A percentile compares a stretch with the other conserved stretches of the same genome.
Evolutionary conservation across 208 protist genomes (phyloP).

Genomic region (Kentomonas sorsogonicus): DNA sequence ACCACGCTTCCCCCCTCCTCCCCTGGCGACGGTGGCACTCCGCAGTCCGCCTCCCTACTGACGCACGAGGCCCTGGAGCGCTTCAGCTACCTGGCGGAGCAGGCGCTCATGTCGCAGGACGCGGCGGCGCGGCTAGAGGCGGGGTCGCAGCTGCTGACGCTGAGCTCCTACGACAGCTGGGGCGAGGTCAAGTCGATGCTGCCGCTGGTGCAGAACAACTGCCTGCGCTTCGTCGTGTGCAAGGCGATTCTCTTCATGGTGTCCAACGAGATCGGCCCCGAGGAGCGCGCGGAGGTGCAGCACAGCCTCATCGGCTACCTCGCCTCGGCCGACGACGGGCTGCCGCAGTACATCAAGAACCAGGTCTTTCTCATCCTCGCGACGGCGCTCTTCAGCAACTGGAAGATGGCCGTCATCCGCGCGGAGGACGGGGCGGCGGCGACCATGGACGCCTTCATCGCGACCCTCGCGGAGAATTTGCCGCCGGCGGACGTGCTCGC

Average conservation of each 20-base stretch:
- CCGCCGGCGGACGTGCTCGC: conserved; percentile 52
- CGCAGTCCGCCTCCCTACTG: too few species aligned
- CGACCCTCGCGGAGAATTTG: conserved; percentile 43
- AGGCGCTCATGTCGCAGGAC: conserved; percentile 52
- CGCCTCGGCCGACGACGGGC: conserved; percentile 23
- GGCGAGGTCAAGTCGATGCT: conserved; percentile 58
- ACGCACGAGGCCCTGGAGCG: conserved; percentile 19
- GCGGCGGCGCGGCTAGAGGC: conserved; percentile 50
- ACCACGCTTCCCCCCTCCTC: too few species aligned
- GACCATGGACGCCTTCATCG: conserved; percentile 15
- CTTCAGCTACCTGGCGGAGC: conserved; percentile 28
- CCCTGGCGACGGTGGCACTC: too few species aligned
- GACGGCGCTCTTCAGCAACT: conserved; percentile 69
- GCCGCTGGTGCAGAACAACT: conserved; percentile 44
- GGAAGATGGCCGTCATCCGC: conserved; percentile 52
- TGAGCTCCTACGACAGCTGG: conserved; percentile 80
- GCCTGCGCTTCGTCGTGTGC: conserved; percentile 72
- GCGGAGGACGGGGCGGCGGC: neutral
- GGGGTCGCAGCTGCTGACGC: conserved; percentile 55
- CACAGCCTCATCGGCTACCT: conserved; percentile 52
- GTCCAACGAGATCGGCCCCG: conserved; percentile 78
- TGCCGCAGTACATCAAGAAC: conserved; percentile 60
- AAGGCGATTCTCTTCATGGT: conserved; percentile 85
- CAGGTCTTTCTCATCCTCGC: conserved; percentile 69
- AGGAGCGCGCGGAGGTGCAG: conserved; percentile 67